Evolutionary conservation across 1,284 basidiomycete species (phyloP).

Genomic region (Rhodofomes roseus): DNA sequence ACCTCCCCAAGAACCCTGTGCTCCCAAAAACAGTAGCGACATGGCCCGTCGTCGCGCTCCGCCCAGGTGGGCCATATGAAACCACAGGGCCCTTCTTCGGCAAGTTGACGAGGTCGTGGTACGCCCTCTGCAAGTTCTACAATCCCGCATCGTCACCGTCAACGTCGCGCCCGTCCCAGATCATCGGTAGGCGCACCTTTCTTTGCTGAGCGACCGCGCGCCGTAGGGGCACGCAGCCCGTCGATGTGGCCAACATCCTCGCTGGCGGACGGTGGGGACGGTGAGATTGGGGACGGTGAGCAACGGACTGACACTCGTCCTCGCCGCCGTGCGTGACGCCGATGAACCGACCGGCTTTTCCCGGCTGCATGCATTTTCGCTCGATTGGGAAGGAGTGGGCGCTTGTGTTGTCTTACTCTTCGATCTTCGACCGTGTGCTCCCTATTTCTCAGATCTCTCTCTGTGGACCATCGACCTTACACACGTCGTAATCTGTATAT

Average conservation of each 20-base stretch:
- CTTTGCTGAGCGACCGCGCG: slow-evolving; percentile 31
- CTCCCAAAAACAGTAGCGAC: slow-evolving; percentile 96
- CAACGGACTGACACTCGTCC: slow-evolving; percentile 5
- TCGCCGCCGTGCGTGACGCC: slow-evolving; percentile 17
- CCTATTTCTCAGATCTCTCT: too few species aligned
- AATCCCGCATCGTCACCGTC: neutral
- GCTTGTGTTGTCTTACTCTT: neutral
- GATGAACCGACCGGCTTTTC: slow-evolving; percentile 15
- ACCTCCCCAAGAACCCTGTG: slow-evolving; percentile 94
- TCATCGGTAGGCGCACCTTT: slow-evolving; percentile 7
- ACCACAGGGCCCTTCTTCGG: slow-evolving; percentile 65
- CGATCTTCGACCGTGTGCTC: neutral
- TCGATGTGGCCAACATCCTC: slow-evolving; percentile 20
- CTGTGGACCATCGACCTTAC: too few species aligned
- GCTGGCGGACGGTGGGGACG: slow-evolving; percentile 20
- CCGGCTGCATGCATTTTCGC: slow-evolving; percentile 6
- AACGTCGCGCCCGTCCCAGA: neutral
- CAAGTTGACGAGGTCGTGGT: slow-evolving; percentile 66
- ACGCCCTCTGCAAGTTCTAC: slow-evolving; percentile 49
- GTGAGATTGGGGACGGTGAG: slow-evolving; percentile 15
- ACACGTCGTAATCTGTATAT: neutral
- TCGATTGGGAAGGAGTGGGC: neutral
- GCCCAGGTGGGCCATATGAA: slow-evolving; percentile 76
- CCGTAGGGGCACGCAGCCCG: slow-evolving; percentile 46
- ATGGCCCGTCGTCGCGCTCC: slow-evolving; percentile 86